Conservation (phyloP, 2,329 filamentous ascomycete species). For the Botrytis fabae region DNA sequence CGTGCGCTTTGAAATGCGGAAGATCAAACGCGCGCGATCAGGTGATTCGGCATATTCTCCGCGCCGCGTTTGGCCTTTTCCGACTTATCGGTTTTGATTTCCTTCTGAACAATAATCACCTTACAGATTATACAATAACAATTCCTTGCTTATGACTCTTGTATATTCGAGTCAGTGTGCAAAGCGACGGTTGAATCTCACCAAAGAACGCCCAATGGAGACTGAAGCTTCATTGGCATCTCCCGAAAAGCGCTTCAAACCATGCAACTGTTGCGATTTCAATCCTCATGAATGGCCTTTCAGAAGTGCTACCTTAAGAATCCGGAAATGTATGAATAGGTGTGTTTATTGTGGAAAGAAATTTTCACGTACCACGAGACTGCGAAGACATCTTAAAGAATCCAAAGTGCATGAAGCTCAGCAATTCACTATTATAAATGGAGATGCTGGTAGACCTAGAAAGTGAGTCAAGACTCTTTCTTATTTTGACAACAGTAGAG, state of each 20-base stretch:
- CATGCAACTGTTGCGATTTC: neutral
- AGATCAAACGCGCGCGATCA: neutral
- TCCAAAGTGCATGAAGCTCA: neutral
- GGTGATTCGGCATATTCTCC: neutral
- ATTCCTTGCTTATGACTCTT: neutral
- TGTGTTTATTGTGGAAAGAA: neutral
- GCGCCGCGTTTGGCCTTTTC: neutral
- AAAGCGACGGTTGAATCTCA: neutral
- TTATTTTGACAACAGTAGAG: neutral
- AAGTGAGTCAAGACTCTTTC: neutral
- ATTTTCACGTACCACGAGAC: neutral
- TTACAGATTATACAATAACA: no score
- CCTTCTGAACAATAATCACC: neutral
- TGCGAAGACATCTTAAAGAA: neutral
- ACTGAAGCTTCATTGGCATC: neutral
- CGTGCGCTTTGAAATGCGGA: neutral
- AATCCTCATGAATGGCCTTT: neutral
- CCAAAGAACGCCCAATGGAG: neutral
- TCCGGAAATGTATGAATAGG: neutral
- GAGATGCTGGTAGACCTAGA: neutral
- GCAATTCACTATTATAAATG: neutral
- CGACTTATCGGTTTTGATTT: neutral
- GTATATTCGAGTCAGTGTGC: neutral
- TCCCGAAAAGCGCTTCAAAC: neutral
- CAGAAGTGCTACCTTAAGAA: neutral